These are phyloP conservation scores for Scedosporium boydii DNA, from an alignment of 2,329 filamentous ascomycete genomes.

Conservation along the genomic window DNA sequence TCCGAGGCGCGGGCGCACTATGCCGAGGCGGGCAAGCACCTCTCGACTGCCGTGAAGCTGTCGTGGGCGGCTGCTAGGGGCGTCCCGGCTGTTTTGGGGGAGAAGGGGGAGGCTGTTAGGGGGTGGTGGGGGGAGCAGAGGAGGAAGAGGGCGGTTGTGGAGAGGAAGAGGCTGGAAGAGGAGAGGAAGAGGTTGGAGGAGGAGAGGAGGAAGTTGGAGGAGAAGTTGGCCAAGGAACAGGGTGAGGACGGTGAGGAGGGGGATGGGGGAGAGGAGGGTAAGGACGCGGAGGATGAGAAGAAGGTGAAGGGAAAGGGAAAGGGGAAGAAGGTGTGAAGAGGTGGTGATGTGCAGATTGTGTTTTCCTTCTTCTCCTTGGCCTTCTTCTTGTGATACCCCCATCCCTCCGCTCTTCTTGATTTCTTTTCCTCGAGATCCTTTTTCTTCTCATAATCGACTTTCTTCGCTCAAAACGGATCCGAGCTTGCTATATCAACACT, in stretches of 20 bases:
- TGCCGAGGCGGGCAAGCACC: conserved; percentile 23
- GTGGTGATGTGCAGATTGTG: not conserved
- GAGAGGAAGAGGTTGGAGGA: conserved; percentile 25
- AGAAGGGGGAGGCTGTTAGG: conserved; percentile 24
- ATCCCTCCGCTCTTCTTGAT: not conserved
- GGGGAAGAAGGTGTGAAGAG: not conserved
- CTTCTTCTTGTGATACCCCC: not conserved
- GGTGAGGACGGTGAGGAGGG: conserved; percentile 6
- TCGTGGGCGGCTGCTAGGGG: conserved; percentile 20
- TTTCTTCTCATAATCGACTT: not conserved
- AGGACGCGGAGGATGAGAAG: conserved; percentile 3
- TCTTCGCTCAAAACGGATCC: not conserved
- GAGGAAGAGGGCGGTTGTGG: conserved; percentile 16
- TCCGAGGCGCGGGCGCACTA: conserved; percentile 30
- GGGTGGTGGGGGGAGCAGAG: conserved; percentile 19
- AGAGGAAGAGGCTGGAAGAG: conserved; percentile 10
- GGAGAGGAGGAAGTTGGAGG: conserved; percentile 25
- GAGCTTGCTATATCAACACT: not conserved
- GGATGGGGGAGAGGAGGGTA: conserved; percentile 8
- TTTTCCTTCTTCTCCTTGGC: not conserved
- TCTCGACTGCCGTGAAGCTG: conserved; percentile 23
- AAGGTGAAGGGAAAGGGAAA: not conserved
- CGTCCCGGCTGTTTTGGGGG: conserved; percentile 24
- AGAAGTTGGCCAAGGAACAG: conserved; percentile 18
- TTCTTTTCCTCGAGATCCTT: not conserved